Base-by-base conservation (phyloP, 2,329 filamentous ascomycete genomes). In the Pseudomassariella vexata region DNA sequence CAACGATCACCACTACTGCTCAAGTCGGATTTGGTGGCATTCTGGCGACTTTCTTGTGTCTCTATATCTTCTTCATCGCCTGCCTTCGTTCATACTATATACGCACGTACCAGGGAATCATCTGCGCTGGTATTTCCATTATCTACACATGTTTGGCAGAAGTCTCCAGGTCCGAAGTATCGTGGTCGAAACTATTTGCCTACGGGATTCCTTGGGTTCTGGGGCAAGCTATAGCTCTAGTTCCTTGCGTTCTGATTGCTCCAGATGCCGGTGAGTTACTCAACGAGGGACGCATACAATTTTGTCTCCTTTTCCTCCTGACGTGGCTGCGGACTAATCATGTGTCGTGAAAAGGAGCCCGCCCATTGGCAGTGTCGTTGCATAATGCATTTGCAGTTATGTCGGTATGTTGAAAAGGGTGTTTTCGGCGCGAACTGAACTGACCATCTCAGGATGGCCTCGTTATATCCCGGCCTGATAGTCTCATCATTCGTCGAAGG, bases 211-310 rank as follows among this genome's bases (percentile, higher is more conserved):
- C 74, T 2, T 79, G 71, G 70, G 48, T 68, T 2, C 37, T 74
- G 6, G 74, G 74, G 0, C 70, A 77, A 45, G 69, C 59, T 2
- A 62, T 78, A 31, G 63, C 66, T 29, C 52, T 78, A 20, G 30
- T 64, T 11, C 54, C 74, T 16, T 73, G 70, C 42, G 49, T 63
- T 23, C 30, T 60, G 8, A 42, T 78, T 4, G 65, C 65, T 38
- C 73, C 74, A 3, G 72, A 76, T 47, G 66, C 70, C n/a, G 73
- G 73, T 5, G 64, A n/a, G n/a, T n/a, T n/a, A n/a, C n/a, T n/a
- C n/a, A n/a, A n/a, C n/a, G n/a, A n/a, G n/a, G n/a, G n/a, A n/a
- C n/a, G n/a, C n/a, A n/a, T n/a, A n/a, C n/a, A n/a, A n/a, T n/a
- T n/a, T n/a, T n/a, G n/a, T n/a, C n/a, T n/a, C n/a, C n/a, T n/a